These are phyloP conservation scores for Penicillium sp. DNA, from an alignment of 2,329 filamentous ascomycete genomes.

Conservation along the genomic window DNA sequence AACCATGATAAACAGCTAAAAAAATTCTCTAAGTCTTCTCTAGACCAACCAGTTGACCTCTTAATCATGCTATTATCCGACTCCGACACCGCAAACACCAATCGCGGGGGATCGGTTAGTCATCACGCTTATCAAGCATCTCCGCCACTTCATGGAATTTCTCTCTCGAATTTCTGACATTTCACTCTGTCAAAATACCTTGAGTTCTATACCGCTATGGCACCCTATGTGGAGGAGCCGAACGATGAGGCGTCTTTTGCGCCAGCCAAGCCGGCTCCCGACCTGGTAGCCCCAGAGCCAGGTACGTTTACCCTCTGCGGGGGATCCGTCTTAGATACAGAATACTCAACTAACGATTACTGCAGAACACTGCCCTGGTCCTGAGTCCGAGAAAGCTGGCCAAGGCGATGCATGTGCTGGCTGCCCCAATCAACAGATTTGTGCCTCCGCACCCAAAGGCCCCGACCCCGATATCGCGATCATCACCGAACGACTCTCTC, in stretches of 20 bases:
- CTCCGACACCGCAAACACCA: slow-evolving; percentile 16
- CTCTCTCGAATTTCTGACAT: neutral
- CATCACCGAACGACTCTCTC: slow-evolving; percentile 78
- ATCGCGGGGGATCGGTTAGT: slow-evolving; percentile 32
- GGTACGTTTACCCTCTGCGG: slow-evolving; percentile 42
- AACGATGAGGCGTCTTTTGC: slow-evolving; percentile 69
- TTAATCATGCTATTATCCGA: too few relatives aligned
- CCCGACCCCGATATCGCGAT: slow-evolving; percentile 91
- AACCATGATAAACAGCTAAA: neutral
- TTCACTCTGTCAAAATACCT: neutral
- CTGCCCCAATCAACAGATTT: slow-evolving; percentile 94
- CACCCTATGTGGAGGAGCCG: slow-evolving; percentile 75
- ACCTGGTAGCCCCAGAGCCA: slow-evolving; percentile 90
- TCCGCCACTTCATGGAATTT: slow-evolving; percentile 23
- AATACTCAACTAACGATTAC: neutral
- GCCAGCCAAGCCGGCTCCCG: slow-evolving; percentile 73
- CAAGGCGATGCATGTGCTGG: slow-evolving; percentile 82
- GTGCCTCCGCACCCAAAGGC: slow-evolving; percentile 89
- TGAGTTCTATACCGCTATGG: slow-evolving; percentile 55
- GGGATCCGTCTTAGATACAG: neutral
- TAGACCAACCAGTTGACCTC: too few relatives aligned
- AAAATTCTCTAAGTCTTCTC: neutral
- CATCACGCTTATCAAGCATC: slow-evolving; percentile 37
- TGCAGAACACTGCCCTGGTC: slow-evolving; percentile 86
- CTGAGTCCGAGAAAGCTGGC: slow-evolving; percentile 55